Conservation (phyloP, 306 rosid genomes). For the Psophocarpus tetragonolobus region DNA sequence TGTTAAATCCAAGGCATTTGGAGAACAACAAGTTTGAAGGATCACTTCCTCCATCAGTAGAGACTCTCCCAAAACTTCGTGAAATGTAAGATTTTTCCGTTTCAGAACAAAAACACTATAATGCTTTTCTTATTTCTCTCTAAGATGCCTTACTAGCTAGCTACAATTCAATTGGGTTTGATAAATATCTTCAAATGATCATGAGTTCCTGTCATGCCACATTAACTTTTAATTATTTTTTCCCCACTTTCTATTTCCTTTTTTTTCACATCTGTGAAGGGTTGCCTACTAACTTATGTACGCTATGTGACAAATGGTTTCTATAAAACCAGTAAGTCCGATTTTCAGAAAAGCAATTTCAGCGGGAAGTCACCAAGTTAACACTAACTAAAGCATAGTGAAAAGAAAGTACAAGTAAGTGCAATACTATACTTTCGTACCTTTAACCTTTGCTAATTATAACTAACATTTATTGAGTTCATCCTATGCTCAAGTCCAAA, state of each 20-base stretch:
- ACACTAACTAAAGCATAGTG: conserved; percentile 16
- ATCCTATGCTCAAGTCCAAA: neutral
- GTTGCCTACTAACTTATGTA: neutral
- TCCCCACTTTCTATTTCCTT: neutral
- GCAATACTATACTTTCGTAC: neutral
- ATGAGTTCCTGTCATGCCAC: too few species aligned
- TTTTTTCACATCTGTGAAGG: neutral
- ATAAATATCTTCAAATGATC: neutral
- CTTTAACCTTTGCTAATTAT: neutral
- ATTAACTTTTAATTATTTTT: neutral
- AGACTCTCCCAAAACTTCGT: conserved; percentile 50
- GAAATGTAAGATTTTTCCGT: conserved; percentile 64
- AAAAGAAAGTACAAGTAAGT: conserved; percentile 46
- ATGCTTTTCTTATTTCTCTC: neutral
- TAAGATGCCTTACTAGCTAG: neutral
- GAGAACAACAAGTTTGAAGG: conserved; percentile 79
- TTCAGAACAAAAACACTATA: neutral
- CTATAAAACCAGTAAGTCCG: conserved; percentile 24
- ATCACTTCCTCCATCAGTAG: conserved; percentile 52
- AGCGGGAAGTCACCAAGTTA: conserved; percentile 34
- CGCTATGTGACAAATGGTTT: conserved; percentile 2
- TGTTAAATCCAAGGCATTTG: conserved; percentile 64
- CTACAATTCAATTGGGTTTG: neutral
- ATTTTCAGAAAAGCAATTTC: conserved; percentile 45
- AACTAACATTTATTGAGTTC: neutral